Conservation (phyloP, 148 eudicot species). For the Rheum nobile region DNA sequence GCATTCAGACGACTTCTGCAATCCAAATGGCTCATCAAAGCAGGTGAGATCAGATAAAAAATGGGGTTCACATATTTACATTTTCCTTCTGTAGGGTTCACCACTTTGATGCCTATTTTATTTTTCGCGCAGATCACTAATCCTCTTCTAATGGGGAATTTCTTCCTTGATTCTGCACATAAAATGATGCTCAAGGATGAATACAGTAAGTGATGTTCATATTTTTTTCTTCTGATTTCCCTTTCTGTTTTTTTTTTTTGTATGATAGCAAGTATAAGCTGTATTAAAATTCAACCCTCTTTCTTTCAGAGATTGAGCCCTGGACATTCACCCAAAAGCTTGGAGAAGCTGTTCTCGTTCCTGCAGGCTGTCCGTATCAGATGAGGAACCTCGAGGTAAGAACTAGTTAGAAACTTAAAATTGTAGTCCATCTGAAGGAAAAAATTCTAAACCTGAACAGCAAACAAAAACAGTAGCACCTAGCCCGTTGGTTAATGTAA, state of each 20-base stretch:
- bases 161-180: slow-evolving; percentile 64
- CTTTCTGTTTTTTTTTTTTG: slow-evolving; percentile 6
- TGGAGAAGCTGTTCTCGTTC: slow-evolving; percentile 91
- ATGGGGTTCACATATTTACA: no score
- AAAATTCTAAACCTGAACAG: not conserved
- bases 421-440: not conserved
- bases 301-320: slow-evolving; percentile 59
- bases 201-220: slow-evolving; percentile 37
- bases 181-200: slow-evolving; percentile 76
- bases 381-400: slow-evolving; percentile 56
- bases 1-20: slow-evolving; percentile 42
- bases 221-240: not conserved
- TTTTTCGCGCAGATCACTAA: slow-evolving; percentile 43
- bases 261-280: not conserved
- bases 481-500: not conserved
- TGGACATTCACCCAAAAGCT: slow-evolving; percentile 76
- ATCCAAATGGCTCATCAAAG: slow-evolving; percentile 19
- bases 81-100: not conserved
- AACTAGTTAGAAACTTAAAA: not conserved
- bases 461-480: not conserved
- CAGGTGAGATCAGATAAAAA: slow-evolving; percentile 24
- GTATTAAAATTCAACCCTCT: not conserved
- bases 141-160: slow-evolving; percentile 65
- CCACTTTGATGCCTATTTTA: not conserved
- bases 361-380: slow-evolving; percentile 97